Evolutionary conservation across 495 filamentous ascomycete species (phyloP), one percentile per base, ranked within the genome.

Genomic region (Neurospora africana): DNA sequence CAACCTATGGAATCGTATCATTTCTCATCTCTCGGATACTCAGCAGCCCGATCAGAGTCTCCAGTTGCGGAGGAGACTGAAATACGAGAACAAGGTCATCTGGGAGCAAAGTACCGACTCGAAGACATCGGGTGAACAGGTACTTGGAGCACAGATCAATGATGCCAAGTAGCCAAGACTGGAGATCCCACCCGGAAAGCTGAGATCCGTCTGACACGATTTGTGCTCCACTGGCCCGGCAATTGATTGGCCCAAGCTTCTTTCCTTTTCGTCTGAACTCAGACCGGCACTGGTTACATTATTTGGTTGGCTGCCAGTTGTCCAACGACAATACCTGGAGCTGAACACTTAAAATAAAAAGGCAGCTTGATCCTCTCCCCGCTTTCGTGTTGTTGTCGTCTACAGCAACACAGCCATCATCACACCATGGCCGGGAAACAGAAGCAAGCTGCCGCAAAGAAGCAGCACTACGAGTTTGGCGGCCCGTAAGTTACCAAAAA

Each of bases 391-490:
- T 30, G 47, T 61, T 65, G 53, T 6, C 37, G 33, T 71, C 37
- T 27, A 21, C 39, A 69, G 21, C 19, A 67, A 39, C 17, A 71
- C 35, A 72, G 11, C 47, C 30, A 35, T 61, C 69, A 72, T 69
- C 70, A 74, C 70, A 74, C 38, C 17, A 80, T 81, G 76, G 74
- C 75, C 27, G 65, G 74, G 4, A 79, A 79, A 71, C 41, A 69
- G 6, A 77, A 77, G 47, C 71, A 75, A 69, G 19, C 33, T 5
- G 33, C 33, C 15, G 37, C 47, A n/a, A 4, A 30, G 4, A 38
- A 38, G 68, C 78, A 78, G 73, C 86, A 89, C 72, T 97, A 96
- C 82, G 92, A 95, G 75, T 97, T 97, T 75, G 86, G 86, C 75
- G 94, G 94, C 75, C 94, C 93, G 94, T 97, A 87, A 84, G 93